Conservation (phyloP, 2,329 filamentous ascomycete genomes). For the Aspergillus fumigatiaffinis region DNA sequence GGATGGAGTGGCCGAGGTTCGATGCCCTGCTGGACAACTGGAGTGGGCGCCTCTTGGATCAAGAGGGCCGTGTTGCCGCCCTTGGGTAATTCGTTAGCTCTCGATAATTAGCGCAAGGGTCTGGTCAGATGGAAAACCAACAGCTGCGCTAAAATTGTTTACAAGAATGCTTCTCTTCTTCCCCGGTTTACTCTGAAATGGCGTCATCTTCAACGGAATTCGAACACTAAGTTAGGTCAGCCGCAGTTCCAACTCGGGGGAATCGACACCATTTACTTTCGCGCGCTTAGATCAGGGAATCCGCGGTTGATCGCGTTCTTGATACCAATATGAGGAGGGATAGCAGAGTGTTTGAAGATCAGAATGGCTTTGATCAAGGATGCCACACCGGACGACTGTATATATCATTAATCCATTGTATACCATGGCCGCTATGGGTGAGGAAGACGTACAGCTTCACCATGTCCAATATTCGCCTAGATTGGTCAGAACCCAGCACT, state of each 20-base stretch:
- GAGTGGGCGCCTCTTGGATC: slow-evolving; percentile 59
- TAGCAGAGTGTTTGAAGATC: slow-evolving; percentile 60
- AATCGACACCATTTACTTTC: too few relatives aligned
- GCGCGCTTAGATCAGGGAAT: slow-evolving; percentile 18
- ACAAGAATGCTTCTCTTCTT: slow-evolving; percentile 42
- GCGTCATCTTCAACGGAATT: slow-evolving; percentile 44
- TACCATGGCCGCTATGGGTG: too few relatives aligned
- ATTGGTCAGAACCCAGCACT: too few relatives aligned
- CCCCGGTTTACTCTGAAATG: slow-evolving; percentile 23
- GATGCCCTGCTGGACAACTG: slow-evolving; percentile 51
- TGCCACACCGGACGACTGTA: slow-evolving; percentile 24
- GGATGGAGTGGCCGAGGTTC: too few relatives aligned
- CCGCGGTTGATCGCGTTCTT: slow-evolving; percentile 44
- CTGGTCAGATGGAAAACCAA: too few relatives aligned
- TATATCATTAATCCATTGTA: too few relatives aligned
- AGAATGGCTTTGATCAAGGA: slow-evolving; percentile 59
- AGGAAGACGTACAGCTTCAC: slow-evolving; percentile 29
- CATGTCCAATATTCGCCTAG: slow-evolving; percentile 41
- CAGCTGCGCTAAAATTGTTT: slow-evolving; percentile 66
- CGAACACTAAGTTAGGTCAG: slow-evolving; percentile 29
- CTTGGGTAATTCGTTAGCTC: neutral
- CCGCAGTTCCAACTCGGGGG: slow-evolving; percentile 11
- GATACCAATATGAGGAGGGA: slow-evolving; percentile 65
- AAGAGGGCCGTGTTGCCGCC: slow-evolving; percentile 66
- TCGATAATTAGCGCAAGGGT: too few relatives aligned